These are phyloP conservation scores for Knoxia roxburghii DNA, from an alignment of 257 asterid genomes.

Conservation along the genomic window DNA sequence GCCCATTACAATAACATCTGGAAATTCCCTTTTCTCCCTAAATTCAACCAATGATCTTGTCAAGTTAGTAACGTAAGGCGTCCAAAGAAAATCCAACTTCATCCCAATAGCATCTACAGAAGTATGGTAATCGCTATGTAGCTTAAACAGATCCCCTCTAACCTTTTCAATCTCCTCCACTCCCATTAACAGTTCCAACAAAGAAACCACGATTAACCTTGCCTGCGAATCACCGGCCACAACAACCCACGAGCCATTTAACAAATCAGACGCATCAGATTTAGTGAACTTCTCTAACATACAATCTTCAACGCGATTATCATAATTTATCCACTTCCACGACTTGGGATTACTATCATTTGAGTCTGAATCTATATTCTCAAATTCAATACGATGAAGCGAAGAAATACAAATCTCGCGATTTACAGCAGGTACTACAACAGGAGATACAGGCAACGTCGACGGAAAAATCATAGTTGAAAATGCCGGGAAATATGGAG, in stretches of 20 bases:
- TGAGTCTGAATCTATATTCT: conserved; percentile 13
- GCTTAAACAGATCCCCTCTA: conserved; percentile 72
- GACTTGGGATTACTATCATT: conserved; percentile 25
- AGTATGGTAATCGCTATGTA: conserved; percentile 79
- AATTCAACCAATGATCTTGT: conserved; percentile 42
- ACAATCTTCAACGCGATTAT: conserved; percentile 44
- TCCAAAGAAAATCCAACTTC: conserved; percentile 91
- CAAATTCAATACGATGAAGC: conserved; percentile 44
- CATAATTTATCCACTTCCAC: conserved; percentile 68
- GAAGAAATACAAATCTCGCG: conserved; percentile 60
- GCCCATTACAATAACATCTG: conserved; percentile 86
- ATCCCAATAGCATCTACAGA: conserved; percentile 65
- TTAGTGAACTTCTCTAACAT: conserved; percentile 62
- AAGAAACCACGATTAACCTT: conserved; percentile 68
- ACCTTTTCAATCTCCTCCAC: conserved; percentile 41
- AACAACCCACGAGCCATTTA: conserved; percentile 91
- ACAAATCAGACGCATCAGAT: conserved; percentile 67
- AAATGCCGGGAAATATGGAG: conserved; percentile 73
- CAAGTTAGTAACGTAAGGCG: conserved; percentile 68
- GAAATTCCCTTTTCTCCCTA: conserved; percentile 38
- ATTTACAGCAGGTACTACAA: conserved; percentile 23
- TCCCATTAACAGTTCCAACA: conserved; percentile 71
- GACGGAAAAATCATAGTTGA: conserved; percentile 35
- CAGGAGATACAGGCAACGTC: conserved; percentile 19
- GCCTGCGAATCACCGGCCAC: conserved; percentile 95